Evolutionary conservation across 208 protist species (phyloP).

Genomic region (Acanthamoeba triangularis): DNA sequence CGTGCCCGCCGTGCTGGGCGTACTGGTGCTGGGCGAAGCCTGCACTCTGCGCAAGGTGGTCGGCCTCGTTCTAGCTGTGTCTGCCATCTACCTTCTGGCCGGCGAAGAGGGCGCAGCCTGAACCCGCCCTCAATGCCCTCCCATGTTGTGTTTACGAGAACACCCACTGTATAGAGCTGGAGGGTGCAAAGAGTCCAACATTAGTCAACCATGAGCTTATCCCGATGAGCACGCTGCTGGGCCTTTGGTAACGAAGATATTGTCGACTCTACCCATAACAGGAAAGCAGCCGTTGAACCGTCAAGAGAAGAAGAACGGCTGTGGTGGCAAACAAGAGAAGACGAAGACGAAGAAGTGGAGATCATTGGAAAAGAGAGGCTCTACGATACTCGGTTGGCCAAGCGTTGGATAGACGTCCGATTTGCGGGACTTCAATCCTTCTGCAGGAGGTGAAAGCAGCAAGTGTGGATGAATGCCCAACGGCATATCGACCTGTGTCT

Average conservation of each 20-base stretch:
- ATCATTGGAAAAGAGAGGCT: background rate
- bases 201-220: no score
- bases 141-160: background rate
- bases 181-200: no score
- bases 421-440: background rate
- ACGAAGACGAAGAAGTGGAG: no score
- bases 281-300: no score
- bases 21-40: background rate
- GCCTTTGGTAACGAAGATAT: no score
- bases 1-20: constrained; percentile 53
- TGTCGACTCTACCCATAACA: no score
- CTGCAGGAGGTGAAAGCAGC: no score
- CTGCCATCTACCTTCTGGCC: constrained; percentile 26
- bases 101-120: background rate
- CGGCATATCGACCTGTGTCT: background rate
- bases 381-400: background rate
- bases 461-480: background rate
- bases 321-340: no score
- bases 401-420: background rate
- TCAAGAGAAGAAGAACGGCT: no score
- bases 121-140: background rate
- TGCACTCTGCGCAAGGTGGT: background rate
- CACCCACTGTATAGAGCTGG: background rate
- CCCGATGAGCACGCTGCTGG: no score
- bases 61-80: background rate